These are phyloP conservation scores for Mallotus japonicus DNA, from an alignment of 441 rosid species.

Conservation along the genomic window DNA sequence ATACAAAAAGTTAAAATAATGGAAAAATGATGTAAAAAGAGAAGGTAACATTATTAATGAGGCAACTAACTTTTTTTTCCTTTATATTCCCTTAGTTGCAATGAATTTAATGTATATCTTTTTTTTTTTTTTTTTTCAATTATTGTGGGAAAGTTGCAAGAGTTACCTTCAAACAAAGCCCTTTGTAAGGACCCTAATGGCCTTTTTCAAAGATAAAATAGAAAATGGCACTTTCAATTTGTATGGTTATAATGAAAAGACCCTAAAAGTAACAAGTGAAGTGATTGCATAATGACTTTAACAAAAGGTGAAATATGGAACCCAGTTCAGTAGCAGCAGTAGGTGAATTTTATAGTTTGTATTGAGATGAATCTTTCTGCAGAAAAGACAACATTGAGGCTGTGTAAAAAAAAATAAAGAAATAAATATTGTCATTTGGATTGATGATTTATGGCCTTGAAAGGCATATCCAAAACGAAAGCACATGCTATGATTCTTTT, in stretches of 20 bases:
- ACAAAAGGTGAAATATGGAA: background rate
- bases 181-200: background rate
- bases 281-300: background rate
- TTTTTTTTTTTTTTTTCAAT: background rate
- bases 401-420: too few relatives aligned
- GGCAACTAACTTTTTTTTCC: background rate
- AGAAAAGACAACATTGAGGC: slow-evolving; percentile 6
- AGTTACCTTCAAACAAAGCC: background rate
- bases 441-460: background rate
- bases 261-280: background rate
- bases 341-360: too few relatives aligned
- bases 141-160: slow-evolving; percentile 10
- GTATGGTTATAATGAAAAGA: background rate
- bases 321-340: background rate
- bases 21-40: too few relatives aligned
- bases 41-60: background rate
- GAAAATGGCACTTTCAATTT: background rate
- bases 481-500: background rate
- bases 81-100: background rate
- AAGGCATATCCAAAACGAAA: background rate
- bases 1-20: background rate
- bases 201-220: background rate
- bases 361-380: too few relatives aligned
- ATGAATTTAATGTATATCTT: background rate
- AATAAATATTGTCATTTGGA: background rate